Evolutionary conservation across 192 early-diverging fungal genomes (phyloP), one percentile per base, ranked within the genome.

Genomic region (Dimargaris cristalligena): DNA sequence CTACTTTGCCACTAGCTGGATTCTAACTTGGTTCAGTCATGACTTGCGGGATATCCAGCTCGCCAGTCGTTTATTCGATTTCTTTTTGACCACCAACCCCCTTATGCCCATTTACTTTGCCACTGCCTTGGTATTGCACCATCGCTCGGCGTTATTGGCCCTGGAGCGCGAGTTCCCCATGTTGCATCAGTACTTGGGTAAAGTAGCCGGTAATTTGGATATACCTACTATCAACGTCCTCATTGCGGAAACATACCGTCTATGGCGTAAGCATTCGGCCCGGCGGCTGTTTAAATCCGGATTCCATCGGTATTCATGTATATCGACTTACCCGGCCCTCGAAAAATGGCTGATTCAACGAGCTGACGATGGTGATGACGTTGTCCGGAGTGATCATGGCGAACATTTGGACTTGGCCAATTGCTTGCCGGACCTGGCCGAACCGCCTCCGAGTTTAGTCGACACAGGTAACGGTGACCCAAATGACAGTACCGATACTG

Each of bases 11-110:
- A 41, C 70, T 23, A 65, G 68, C 25, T 70, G 68, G 68, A 31
- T 70, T 46, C 29, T 70, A 18, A 74, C 72, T 4, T 74, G 72
- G 72, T 64, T 63, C 34, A 65, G 47, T 44, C 68, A 70, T 54
- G 52, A 67, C 49, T 20, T 74, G 22, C 33, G 44, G 49, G 47
- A 67, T 23, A 16, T 46, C 14, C 9, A 55, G 1, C 44, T 41
- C 14, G 47, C 41, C 9, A 22, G 60, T 28, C 64, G 72, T 33
- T 52, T 73, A n/a, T 65, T 69, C 48, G 68, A 73, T 52, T 61
- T 66, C 20, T 52, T 73, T 10, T 26, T 73, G 9, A 60, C 72
- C 3, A 57, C 49, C 10, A 54, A 60, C 26, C 72, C 68, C 3
- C 44, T 65, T 16, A 66, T 73, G 64, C 62, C 63, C 29, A 44